Base-by-base conservation (phyloP, 1,284 basidiomycete species). In the Puccinia coronata region DNA sequence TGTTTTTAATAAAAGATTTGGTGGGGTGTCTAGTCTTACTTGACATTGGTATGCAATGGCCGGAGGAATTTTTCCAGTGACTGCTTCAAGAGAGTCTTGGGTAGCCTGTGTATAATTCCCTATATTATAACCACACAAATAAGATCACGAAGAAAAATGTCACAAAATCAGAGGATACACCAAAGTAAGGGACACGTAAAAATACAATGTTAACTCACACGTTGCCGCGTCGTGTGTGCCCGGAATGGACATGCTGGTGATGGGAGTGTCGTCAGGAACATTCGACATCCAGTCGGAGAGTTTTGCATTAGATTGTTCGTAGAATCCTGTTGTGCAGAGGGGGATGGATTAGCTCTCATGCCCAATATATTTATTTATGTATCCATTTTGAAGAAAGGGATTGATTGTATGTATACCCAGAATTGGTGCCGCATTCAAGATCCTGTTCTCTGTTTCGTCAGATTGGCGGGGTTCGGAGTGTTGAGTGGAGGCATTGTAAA, bases 181-280 rank as follows among this genome's bases (percentile, higher is more conserved):
- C n/a, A n/a, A n/a, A n/a, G n/a, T n/a, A n/a, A n/a, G n/a, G n/a
- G n/a, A n/a, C n/a, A n/a, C n/a, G 83, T 82, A 36, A 53, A 25
- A 23, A 18, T 11, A 31, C 53, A 8, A 67, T 67, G 6, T 67
- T 41, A 1, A 34, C 55, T 75, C 2, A 80, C 77, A 84, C 36
- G 83, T 83, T n/a, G 76, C 65, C 23, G 83, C 79, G 75, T 84
- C 83, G 73, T 84, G 83, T 0, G 83, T 83, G 55, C 83, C 83
- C 16, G 83, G 83, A 25, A 84, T 72, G 36, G 82, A 83, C 28
- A 83, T 70, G 5, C 69, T 55, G 51, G 76, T 70, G 14, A 84
- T 78, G 39, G 70, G 69, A 28, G 72, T 82, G 6, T 78, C 67
- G 81, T 84, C 83, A 39, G 51, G 53, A n/a, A 83, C 18, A 23